A percentile compares a stretch with the other conserved stretches of the same genome.
Evolutionary conservation across 306 rosid species (phyloP).

Genomic region (Oemleria cerasiformis): DNA sequence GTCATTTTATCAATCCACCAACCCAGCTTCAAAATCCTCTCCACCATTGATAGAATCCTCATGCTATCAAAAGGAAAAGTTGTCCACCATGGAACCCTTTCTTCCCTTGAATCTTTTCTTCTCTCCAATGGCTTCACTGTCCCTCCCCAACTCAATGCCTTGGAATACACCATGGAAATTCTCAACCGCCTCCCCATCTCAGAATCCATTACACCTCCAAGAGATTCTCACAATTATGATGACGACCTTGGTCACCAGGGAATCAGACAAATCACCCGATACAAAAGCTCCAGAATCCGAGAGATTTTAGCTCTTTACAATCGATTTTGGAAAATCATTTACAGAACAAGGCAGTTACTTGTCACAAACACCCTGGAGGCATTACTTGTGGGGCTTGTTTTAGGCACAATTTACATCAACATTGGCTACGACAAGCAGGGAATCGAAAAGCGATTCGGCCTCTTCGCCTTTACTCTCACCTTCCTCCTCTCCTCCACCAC

Average conservation of each 20-base stretch:
- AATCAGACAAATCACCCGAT: slow-evolving; percentile 29
- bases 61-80: slow-evolving; percentile 64
- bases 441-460: slow-evolving; percentile 79
- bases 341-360: slow-evolving; percentile 72
- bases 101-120: slow-evolving; percentile 54
- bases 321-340: slow-evolving; percentile 81
- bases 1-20: slow-evolving; percentile 82
- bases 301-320: slow-evolving; percentile 55
- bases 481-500: slow-evolving; percentile 86
- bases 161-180: slow-evolving; percentile 87
- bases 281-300: slow-evolving; percentile 64
- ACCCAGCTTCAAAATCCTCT: slow-evolving; percentile 80
- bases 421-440: slow-evolving; percentile 70
- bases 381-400: slow-evolving; percentile 76
- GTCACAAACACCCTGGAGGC: slow-evolving; percentile 79
- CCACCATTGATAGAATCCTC: slow-evolving; percentile 61
- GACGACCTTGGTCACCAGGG: neutral
- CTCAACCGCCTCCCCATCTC: slow-evolving; percentile 43
- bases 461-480: slow-evolving; percentile 85
- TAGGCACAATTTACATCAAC: slow-evolving; percentile 87
- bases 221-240: slow-evolving; percentile 19
- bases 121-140: slow-evolving; percentile 60
- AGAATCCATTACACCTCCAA: slow-evolving; percentile 15
- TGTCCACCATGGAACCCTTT: slow-evolving; percentile 69
- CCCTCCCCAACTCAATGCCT: slow-evolving; percentile 85